Conservation (phyloP, 371 early-diverging fungal genomes). For the Mortierella polycephala region DNA sequence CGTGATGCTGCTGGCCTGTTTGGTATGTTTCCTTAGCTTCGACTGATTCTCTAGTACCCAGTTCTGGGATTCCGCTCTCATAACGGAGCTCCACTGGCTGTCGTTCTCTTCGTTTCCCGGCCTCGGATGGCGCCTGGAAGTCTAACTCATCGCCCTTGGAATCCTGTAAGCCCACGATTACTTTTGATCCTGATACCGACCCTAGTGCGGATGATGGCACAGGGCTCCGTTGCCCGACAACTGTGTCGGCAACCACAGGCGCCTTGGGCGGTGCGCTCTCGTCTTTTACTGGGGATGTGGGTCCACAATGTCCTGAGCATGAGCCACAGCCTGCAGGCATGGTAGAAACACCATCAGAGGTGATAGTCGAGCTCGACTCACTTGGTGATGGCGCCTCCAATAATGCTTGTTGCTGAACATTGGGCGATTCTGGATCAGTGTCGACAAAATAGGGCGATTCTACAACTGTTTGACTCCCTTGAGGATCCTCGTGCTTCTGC, state of each 20-base stretch:
- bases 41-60: neutral
- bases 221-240: neutral
- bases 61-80: constrained; percentile 2
- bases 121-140: neutral
- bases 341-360: neutral
- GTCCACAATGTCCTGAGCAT: constrained; percentile 1
- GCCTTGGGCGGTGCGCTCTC: neutral
- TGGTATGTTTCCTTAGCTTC: neutral
- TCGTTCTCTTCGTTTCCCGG: neutral
- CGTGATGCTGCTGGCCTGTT: neutral
- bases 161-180: neutral
- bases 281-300: neutral
- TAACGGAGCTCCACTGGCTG: constrained; percentile 24
- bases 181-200: neutral
- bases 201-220: neutral
- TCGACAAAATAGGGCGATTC: constrained; percentile 37
- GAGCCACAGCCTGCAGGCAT: constrained; percentile 6
- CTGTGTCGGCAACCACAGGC: neutral
- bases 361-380: neutral
- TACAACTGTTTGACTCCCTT: neutral
- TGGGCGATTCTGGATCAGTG: neutral
- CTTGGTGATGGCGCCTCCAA: neutral
- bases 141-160: neutral
- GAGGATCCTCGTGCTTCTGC: neutral
- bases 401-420: neutral